Evolutionary conservation across 805 yeast genomes (phyloP).

Genomic region (Isabelozyma rhagii): DNA sequence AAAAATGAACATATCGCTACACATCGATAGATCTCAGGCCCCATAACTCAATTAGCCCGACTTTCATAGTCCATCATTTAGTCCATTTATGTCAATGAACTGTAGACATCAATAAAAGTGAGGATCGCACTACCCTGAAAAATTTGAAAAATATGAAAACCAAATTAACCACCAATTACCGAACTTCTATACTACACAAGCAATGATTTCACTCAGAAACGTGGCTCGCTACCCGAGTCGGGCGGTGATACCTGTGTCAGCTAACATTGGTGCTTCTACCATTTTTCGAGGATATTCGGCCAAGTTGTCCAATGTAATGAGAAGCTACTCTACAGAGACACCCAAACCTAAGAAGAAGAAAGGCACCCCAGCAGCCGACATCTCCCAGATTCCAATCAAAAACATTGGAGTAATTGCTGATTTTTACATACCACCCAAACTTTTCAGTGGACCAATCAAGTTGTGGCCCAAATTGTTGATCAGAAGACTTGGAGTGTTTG

Average conservation of each 20-base stretch:
- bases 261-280: background rate
- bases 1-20: background rate
- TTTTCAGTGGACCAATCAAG: conserved; percentile 20
- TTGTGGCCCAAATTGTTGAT: conserved; percentile 46
- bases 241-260: background rate
- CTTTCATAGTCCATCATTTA: no score
- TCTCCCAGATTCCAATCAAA: conserved; percentile 36
- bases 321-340: conserved; percentile 10
- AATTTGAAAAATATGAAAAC: background rate
- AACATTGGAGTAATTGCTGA: conserved; percentile 40
- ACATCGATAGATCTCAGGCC: no score
- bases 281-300: conserved; percentile 10
- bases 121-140: background rate
- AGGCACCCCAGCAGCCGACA: conserved; percentile 21
- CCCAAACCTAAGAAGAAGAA: conserved; percentile 8
- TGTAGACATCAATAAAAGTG: background rate
- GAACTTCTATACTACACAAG: background rate
- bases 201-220: background rate
- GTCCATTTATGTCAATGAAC: background rate
- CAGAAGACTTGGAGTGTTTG: conserved; percentile 64
- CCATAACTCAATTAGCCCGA: no score
- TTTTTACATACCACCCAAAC: conserved; percentile 40
- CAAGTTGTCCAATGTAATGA: background rate
- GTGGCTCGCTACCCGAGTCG: background rate
- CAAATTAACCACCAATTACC: background rate